Conservation (phyloP, 805 yeast genomes). For the Candida qinlingensis region DNA sequence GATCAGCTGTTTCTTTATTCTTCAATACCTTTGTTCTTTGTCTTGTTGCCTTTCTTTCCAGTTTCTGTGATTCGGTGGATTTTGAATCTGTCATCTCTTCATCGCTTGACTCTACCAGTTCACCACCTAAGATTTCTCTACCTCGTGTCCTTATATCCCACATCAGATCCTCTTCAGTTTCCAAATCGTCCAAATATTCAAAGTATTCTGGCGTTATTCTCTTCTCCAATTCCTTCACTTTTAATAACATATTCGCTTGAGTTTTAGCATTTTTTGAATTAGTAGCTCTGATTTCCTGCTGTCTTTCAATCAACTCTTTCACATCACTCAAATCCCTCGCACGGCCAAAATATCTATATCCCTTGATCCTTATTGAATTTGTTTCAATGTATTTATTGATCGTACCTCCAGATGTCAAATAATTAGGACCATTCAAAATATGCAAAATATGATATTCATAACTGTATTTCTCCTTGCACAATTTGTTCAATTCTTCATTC, state of each 20-base stretch:
- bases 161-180: not conserved
- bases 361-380: constrained; percentile 18
- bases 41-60: constrained; percentile 26
- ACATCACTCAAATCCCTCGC: constrained; percentile 80
- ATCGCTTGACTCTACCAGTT: constrained; percentile 2
- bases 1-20: not conserved
- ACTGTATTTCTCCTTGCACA: constrained; percentile 59
- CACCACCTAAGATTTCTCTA: constrained; percentile 13
- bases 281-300: constrained; percentile 20
- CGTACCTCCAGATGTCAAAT: constrained; percentile 28
- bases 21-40: constrained; percentile 12
- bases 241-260: constrained; percentile 11
- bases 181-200: constrained; percentile 34
- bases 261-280: constrained; percentile 15
- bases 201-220: constrained; percentile 35
- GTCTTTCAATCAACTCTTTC: constrained; percentile 37
- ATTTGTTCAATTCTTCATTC: constrained; percentile 67
- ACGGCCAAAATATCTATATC: constrained; percentile 66
- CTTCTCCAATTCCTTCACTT: constrained; percentile 22
- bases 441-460: constrained; percentile 72
- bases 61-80: constrained; percentile 18
- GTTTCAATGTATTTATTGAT: constrained; percentile 10
- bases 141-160: constrained; percentile 7
- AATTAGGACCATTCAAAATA: constrained; percentile 71
- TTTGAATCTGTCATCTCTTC: not conserved